These are phyloP conservation scores for Coemansia umbellata DNA, from an alignment of 192 early-diverging fungal species.

Conservation along the genomic window DNA sequence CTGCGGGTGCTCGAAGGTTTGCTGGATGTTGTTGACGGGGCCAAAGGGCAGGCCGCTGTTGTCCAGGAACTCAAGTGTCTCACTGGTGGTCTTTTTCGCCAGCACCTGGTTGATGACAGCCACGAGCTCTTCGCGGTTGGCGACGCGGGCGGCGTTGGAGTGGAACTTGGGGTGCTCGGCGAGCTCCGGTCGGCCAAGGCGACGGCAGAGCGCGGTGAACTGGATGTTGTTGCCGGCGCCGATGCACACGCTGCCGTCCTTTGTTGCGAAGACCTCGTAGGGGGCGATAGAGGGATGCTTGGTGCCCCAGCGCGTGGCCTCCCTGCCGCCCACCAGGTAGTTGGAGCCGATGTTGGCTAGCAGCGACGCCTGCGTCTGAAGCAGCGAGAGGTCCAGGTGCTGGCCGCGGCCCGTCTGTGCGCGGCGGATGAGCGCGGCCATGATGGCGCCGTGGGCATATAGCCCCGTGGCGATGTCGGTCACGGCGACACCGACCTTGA, in stretches of 20 bases:
- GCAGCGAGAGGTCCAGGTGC: slow-evolving; percentile 81
- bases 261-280: slow-evolving; percentile 80
- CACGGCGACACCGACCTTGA: slow-evolving; percentile 97
- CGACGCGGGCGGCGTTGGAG: slow-evolving; percentile 73
- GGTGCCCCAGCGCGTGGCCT: slow-evolving; percentile 83
- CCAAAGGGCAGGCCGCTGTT: slow-evolving; percentile 75
- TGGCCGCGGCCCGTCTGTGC: slow-evolving; percentile 66
- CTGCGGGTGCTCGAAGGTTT: slow-evolving; percentile 78
- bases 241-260: slow-evolving; percentile 77
- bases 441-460: slow-evolving; percentile 84
- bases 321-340: slow-evolving; percentile 77
- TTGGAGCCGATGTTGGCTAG: slow-evolving; percentile 88
- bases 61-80: slow-evolving; percentile 66
- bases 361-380: slow-evolving; percentile 83
- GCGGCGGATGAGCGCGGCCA: slow-evolving; percentile 80
- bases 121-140: slow-evolving; percentile 65
- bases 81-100: slow-evolving; percentile 42
- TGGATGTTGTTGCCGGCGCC: slow-evolving; percentile 90
- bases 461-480: slow-evolving; percentile 79
- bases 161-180: slow-evolving; percentile 50
- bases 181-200: slow-evolving; percentile 53
- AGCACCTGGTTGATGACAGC: slow-evolving; percentile 55
- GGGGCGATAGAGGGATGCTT: slow-evolving; percentile 89
- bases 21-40: slow-evolving; percentile 72
- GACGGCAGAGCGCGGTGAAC: slow-evolving; percentile 63